A percentile compares a stretch with the other conserved stretches of the same genome.
Conservation (phyloP, 106 monocot species). For the Dendrobium huoshanense region DNA sequence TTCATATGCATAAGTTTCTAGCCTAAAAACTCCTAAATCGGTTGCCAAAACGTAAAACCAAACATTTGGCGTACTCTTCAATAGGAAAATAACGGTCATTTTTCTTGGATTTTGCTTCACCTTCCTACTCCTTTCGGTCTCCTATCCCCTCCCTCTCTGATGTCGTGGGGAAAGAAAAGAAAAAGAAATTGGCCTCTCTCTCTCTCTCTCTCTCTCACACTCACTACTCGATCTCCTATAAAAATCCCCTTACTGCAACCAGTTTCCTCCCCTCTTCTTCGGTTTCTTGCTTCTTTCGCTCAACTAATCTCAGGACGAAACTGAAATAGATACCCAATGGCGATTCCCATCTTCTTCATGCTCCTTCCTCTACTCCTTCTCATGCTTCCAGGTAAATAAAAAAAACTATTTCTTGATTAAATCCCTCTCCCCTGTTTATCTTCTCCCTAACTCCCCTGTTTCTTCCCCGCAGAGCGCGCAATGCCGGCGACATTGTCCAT, state of each 20-base stretch:
- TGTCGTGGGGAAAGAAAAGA: too few relatives aligned
- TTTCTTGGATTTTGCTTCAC: too few relatives aligned
- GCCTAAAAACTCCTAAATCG: too few relatives aligned
- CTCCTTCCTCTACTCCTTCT: neutral
- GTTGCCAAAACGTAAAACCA: too few relatives aligned
- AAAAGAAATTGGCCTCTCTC: neutral
- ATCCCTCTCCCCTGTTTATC: neutral
- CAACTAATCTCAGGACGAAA: neutral
- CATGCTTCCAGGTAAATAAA: neutral
- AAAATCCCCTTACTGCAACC: neutral
- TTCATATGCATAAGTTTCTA: too few relatives aligned
- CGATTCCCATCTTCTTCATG: neutral
- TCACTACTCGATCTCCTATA: neutral
- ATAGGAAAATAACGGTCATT: too few relatives aligned
- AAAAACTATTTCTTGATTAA: neutral
- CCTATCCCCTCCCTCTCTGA: too few relatives aligned
- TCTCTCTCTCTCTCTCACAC: neutral
- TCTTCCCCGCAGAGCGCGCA: neutral
- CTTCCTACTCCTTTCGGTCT: too few relatives aligned
- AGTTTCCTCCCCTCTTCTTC: neutral
- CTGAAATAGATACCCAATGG: neutral
- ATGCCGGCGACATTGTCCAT: constrained; percentile 8
- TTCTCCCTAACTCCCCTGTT: neutral
- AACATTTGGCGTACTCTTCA: too few relatives aligned
- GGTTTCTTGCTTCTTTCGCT: neutral